These are phyloP conservation scores for Trifolium fragiferum DNA, from an alignment of 306 rosid species.

Conservation along the genomic window DNA sequence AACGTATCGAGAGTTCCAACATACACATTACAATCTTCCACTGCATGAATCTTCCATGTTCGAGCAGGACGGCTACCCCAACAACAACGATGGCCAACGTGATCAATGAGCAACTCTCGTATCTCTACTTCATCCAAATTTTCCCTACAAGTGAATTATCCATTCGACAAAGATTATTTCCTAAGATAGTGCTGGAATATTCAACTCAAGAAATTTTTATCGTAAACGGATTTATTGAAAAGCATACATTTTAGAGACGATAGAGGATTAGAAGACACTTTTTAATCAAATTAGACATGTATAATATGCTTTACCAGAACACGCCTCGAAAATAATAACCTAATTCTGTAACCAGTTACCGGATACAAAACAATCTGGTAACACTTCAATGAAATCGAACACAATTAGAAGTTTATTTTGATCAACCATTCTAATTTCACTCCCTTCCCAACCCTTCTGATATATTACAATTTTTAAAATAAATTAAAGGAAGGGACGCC, in stretches of 20 bases:
- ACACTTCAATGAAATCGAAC: too few species aligned
- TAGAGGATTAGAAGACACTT: not conserved
- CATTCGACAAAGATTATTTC: conserved; percentile 33
- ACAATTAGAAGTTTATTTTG: too few species aligned
- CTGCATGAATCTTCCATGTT: conserved; percentile 83
- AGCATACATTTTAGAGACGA: not conserved
- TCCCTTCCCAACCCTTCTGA: too few species aligned
- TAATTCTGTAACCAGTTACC: not conserved
- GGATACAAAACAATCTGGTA: not conserved
- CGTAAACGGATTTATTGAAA: not conserved
- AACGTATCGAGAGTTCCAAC: conserved; percentile 93
- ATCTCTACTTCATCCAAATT: conserved; percentile 88
- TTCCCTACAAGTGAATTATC: conserved; percentile 52
- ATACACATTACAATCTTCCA: conserved; percentile 94
- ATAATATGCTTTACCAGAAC: not conserved
- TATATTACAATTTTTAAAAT: too few species aligned
- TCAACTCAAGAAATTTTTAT: conserved; percentile 15
- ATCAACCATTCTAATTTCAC: too few species aligned
- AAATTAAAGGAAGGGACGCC: too few species aligned
- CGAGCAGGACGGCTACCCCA: conserved; percentile 99
- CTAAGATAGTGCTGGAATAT: not conserved
- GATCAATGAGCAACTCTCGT: conserved; percentile 90
- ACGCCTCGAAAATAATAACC: not conserved
- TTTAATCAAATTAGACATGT: not conserved
- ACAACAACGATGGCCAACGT: conserved; percentile 94